These are phyloP conservation scores for Populus ilicifolia DNA, from an alignment of 345 rosid genomes.

Conservation along the genomic window DNA sequence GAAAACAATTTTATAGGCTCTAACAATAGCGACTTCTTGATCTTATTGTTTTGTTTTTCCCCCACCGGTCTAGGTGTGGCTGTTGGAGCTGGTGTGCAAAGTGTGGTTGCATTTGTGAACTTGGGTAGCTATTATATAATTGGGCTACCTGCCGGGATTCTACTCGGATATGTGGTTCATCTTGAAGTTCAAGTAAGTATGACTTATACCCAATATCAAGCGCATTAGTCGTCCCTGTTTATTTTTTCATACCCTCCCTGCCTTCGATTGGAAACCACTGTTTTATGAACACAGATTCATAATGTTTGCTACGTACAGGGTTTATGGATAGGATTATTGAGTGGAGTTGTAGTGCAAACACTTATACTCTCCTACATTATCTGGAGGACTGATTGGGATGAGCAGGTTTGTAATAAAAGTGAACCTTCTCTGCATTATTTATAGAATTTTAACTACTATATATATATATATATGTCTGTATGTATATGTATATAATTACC, in stretches of 20 bases:
- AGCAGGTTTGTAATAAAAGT: constrained; percentile 19
- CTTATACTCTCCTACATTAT: constrained; percentile 18
- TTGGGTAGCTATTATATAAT: constrained; percentile 10
- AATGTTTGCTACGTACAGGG: constrained; percentile 16
- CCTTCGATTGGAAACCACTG: too few species aligned
- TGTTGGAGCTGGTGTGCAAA: constrained; percentile 10
- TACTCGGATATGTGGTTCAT: constrained; percentile 20
- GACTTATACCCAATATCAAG: too few species aligned
- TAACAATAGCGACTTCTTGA: neutral
- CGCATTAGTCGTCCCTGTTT: too few species aligned
- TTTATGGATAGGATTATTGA: constrained; percentile 35
- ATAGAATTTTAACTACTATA: neutral
- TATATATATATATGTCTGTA: too few species aligned
- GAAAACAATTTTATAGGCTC: too few species aligned
- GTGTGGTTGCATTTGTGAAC: constrained; percentile 10
- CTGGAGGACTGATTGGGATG: constrained; percentile 33
- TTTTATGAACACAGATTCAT: too few species aligned
- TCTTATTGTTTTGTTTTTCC: neutral
- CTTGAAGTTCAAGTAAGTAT: constrained; percentile 6
- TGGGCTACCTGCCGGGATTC: constrained; percentile 15
- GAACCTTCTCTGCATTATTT: too few species aligned
- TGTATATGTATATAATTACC: neutral
- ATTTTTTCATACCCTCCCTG: neutral
- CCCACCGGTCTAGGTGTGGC: constrained; percentile 4
- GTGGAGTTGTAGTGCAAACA: constrained; percentile 28